These are phyloP conservation scores for Naganishia onofrii DNA, from an alignment of 768 basidiomycete genomes.

Conservation along the genomic window DNA sequence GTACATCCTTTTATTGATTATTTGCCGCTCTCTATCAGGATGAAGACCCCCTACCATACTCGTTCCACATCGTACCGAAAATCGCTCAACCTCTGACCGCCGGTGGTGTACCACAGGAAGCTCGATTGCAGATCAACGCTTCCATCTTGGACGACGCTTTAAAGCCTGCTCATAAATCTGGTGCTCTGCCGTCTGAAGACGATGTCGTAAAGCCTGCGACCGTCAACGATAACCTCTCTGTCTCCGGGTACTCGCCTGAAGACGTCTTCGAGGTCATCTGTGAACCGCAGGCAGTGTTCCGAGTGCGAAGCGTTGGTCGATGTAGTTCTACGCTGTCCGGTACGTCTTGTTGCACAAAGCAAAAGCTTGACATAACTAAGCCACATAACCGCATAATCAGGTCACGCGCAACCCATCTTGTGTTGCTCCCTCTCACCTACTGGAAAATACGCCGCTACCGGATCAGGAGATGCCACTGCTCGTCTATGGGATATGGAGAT, in stretches of 20 bases:
- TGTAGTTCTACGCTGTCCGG: conserved; percentile 90
- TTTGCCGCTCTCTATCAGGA: conserved; percentile 54
- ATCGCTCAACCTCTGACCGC: conserved; percentile 37
- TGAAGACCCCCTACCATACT: conserved; percentile 87
- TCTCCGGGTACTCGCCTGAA: conserved; percentile 57
- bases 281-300: conserved; percentile 92
- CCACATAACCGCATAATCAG: conserved; percentile 53
- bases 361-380: background rate
- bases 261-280: conserved; percentile 84
- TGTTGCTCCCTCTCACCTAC: conserved; percentile 96
- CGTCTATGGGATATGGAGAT: conserved; percentile 92
- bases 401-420: conserved; percentile 86
- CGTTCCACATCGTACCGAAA: conserved; percentile 69
- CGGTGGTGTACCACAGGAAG: conserved; percentile 56
- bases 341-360: conserved; percentile 48
- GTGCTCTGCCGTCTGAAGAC: conserved; percentile 58
- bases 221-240: conserved; percentile 2
- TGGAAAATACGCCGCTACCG: conserved; percentile 84
- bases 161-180: conserved; percentile 53
- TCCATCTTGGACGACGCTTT: conserved; percentile 81
- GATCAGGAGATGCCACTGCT: conserved; percentile 88
- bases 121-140: conserved; percentile 76
- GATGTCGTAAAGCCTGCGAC: conserved; percentile 59
- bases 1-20: background rate
- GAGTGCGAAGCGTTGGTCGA: conserved; percentile 85